These are phyloP conservation scores for Xanthoparmelia taractica DNA, from an alignment of 495 filamentous ascomycete genomes.

Conservation along the genomic window DNA sequence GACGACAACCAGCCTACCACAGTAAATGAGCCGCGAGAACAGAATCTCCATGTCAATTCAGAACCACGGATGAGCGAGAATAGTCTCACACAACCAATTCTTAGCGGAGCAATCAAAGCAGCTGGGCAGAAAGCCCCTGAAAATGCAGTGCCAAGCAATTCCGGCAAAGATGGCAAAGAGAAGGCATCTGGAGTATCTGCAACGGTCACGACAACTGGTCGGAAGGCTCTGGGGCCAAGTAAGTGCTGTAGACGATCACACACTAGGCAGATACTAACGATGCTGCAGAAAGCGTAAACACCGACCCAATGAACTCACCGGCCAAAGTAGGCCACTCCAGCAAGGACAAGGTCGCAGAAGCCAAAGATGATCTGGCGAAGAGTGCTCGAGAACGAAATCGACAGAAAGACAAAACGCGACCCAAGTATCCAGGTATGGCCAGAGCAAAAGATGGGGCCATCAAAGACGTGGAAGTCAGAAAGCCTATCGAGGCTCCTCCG, in stretches of 20 bases:
- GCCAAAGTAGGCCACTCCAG: constrained; percentile 27
- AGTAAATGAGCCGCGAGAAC: constrained; percentile 31
- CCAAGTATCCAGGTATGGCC: not conserved
- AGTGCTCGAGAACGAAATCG: constrained; percentile 15
- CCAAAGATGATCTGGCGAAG: constrained; percentile 21
- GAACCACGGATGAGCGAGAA: not conserved
- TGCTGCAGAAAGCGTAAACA: constrained; percentile 47
- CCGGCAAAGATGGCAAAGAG: constrained; percentile 6
- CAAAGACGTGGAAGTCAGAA: not conserved
- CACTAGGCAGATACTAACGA: constrained; percentile 24
- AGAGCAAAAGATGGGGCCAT: not conserved
- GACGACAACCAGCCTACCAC: constrained; percentile 36
- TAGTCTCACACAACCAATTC: not conserved
- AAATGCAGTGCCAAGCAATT: not conserved
- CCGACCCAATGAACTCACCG: constrained; percentile 36
- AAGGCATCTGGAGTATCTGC: constrained; percentile 22
- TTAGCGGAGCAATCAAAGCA: constrained; percentile 7
- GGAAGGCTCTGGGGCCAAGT: constrained; percentile 56
- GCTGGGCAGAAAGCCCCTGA: constrained; percentile 2
- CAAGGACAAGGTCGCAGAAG: constrained; percentile 19
- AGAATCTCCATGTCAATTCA: constrained; percentile 44
- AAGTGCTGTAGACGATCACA: constrained; percentile 28
- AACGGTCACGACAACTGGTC: constrained; percentile 22
- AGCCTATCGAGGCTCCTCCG: constrained; percentile 15
- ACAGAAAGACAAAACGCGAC: constrained; percentile 13